Conservation (phyloP, 2,329 filamentous ascomycete species). For the Beauveria australis region DNA sequence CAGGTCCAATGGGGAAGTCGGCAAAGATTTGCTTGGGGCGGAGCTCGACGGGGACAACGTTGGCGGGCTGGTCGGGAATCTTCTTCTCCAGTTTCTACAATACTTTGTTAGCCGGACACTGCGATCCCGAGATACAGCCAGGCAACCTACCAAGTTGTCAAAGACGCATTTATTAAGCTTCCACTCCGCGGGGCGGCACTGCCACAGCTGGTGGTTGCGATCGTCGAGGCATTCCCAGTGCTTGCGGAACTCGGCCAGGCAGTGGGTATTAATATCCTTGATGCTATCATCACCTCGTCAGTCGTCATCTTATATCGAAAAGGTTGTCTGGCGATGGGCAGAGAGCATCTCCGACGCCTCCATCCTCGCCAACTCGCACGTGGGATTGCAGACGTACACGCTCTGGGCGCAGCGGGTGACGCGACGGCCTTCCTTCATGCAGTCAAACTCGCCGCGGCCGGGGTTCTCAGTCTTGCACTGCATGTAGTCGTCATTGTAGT, state of each 20-base stretch:
- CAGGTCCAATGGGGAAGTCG: slow-evolving; percentile 38
- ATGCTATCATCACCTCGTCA: slow-evolving; percentile 47
- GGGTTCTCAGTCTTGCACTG: slow-evolving; percentile 96
- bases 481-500: slow-evolving; percentile 99
- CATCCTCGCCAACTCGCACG: background rate
- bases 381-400: slow-evolving; percentile 58
- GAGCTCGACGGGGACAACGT: slow-evolving; percentile 66
- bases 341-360: background rate
- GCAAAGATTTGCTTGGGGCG: slow-evolving; percentile 56
- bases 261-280: slow-evolving; percentile 93
- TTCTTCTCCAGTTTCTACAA: slow-evolving; percentile 69
- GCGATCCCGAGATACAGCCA: background rate
- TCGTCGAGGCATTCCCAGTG: slow-evolving; percentile 96
- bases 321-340: background rate
- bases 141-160: slow-evolving; percentile 73
- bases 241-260: slow-evolving; percentile 78
- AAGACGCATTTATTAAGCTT: slow-evolving; percentile 92
- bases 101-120: background rate
- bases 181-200: slow-evolving; percentile 83
- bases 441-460: slow-evolving; percentile 86
- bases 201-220: slow-evolving; percentile 96
- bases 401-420: slow-evolving; percentile 94
- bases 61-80: slow-evolving; percentile 64
- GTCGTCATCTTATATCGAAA: background rate
- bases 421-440: slow-evolving; percentile 90